Conservation (phyloP, 805 yeast genomes). For the Maudiozyma pseudohumilis region DNA sequence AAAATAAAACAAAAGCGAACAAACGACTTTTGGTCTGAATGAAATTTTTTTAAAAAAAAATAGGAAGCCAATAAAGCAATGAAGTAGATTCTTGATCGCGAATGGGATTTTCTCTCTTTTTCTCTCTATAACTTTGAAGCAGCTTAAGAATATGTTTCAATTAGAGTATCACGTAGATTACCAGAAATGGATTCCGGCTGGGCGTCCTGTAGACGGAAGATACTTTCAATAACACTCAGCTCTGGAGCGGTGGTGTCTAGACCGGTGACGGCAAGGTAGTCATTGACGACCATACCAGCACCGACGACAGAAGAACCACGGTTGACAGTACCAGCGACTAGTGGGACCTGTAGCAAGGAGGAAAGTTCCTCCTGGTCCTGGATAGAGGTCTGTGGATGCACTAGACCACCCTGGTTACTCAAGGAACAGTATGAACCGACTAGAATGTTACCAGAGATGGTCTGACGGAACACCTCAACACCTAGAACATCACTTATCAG, state of each 20-base stretch:
- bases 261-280: conserved; percentile 96
- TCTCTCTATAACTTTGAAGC: no score
- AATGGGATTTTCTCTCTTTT: no score
- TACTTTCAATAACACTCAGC: conserved; percentile 90
- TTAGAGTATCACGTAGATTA: conserved; percentile 81
- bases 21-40: no score
- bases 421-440: conserved; percentile 95
- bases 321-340: conserved; percentile 97
- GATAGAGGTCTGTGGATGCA: conserved; percentile 93
- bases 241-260: conserved; percentile 98
- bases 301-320: conserved; percentile 97
- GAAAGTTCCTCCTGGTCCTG: conserved; percentile 98
- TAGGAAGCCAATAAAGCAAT: no score
- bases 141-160: conserved; percentile 72
- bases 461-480: conserved; percentile 97
- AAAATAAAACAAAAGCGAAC: background rate
- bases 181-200: conserved; percentile 80
- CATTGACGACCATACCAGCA: conserved; percentile 97
- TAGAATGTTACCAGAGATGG: conserved; percentile 94
- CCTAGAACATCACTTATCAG: conserved; percentile 95
- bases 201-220: conserved; percentile 86
- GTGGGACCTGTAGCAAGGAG: conserved; percentile 89
- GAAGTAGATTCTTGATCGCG: no score
- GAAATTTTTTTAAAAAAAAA: no score
- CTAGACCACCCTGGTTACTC: conserved; percentile 96